Evolutionary conservation across 2,329 filamentous ascomycete genomes (phyloP).

Genomic region (Ilyonectria sp.): DNA sequence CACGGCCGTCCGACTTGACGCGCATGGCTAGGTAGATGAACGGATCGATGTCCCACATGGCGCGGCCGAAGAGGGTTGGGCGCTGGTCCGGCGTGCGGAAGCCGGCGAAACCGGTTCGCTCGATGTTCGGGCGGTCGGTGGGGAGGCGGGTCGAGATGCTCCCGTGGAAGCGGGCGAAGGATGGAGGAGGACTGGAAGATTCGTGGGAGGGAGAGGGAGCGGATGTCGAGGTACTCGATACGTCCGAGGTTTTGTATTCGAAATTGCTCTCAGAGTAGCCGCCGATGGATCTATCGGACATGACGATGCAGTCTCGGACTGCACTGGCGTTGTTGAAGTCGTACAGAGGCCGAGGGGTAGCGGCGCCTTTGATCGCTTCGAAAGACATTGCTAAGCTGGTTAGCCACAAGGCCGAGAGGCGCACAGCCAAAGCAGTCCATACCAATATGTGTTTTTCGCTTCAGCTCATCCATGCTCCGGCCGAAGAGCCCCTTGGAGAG

Average conservation of each 20-base stretch:
- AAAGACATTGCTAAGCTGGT: conserved; percentile 73
- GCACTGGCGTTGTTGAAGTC: conserved; percentile 70
- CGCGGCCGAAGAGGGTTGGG: conserved; percentile 86
- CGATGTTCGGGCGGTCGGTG: conserved; percentile 78
- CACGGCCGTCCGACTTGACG: conserved; percentile 90
- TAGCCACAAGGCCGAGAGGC: background rate
- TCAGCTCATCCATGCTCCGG: conserved; percentile 73
- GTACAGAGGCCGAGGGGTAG: conserved; percentile 75
- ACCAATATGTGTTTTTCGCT: conserved; percentile 71
- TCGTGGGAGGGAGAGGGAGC: conserved; percentile 31
- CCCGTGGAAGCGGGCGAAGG: conserved; percentile 87
- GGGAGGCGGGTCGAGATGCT: conserved; percentile 90
- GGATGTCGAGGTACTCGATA: conserved; percentile 26
- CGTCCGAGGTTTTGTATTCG: conserved; percentile 68
- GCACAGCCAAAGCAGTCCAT: conserved; percentile 3
- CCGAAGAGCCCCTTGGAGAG: conserved; percentile 69
- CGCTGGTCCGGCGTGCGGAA: conserved; percentile 87
- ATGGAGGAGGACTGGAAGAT: conserved; percentile 41
- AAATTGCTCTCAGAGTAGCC: conserved; percentile 85
- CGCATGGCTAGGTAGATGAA: conserved; percentile 91
- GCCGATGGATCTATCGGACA: conserved; percentile 90
- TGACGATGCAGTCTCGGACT: conserved; percentile 76
- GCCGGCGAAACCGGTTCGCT: conserved; percentile 89
- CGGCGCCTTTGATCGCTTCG: conserved; percentile 77
- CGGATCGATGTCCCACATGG: conserved; percentile 90